Conservation (phyloP, 305 asterid species). For the Fraxinus floribunda region DNA sequence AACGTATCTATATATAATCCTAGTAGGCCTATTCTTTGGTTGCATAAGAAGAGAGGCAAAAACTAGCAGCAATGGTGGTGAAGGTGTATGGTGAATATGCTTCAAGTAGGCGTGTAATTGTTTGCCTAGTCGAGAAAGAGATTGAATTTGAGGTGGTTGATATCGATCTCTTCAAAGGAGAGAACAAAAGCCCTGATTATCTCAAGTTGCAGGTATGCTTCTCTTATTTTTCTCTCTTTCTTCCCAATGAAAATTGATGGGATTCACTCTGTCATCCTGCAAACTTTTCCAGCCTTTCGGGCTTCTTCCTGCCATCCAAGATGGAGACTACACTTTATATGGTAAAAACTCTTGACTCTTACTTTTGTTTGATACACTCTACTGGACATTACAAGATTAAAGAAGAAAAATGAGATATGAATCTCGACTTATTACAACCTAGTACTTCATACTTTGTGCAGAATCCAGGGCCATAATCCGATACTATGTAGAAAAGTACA, state of each 20-base stretch:
- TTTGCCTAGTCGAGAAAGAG: slow-evolving; percentile 34
- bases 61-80: slow-evolving; percentile 35
- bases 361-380: not conserved
- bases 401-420: no score
- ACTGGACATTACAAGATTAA: not conserved
- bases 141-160: slow-evolving; percentile 35
- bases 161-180: slow-evolving; percentile 36
- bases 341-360: slow-evolving; percentile 25
- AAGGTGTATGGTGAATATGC: slow-evolving; percentile 40
- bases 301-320: slow-evolving; percentile 43
- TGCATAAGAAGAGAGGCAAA: slow-evolving; percentile 1
- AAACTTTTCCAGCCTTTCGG: slow-evolving; percentile 50
- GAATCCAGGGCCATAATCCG: slow-evolving; percentile 55
- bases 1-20: not conserved
- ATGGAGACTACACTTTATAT: slow-evolving; percentile 52
- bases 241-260: not conserved
- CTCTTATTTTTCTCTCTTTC: not conserved
- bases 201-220: slow-evolving; percentile 43
- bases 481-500: slow-evolving; percentile 46
- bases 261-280: not conserved
- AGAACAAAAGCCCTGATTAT: slow-evolving; percentile 29
- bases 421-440: not conserved
- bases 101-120: slow-evolving; percentile 33
- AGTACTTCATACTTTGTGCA: slow-evolving; percentile 12
- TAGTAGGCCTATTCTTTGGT: not conserved